These are phyloP conservation scores for Rhodomyrtus psidioides DNA, from an alignment of 441 rosid species.

Conservation along the genomic window DNA sequence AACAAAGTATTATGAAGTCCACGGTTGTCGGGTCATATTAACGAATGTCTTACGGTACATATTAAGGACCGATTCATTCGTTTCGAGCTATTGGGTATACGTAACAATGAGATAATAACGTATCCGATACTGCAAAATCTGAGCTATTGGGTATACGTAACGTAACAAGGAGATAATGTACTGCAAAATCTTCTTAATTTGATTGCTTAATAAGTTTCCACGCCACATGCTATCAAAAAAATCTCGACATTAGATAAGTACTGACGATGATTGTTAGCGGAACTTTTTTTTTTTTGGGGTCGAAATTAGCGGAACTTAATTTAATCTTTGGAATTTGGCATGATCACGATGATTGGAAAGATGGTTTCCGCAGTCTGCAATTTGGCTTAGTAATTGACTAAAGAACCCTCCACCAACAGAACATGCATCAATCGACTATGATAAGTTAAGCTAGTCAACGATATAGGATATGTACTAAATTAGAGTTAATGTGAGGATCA, in stretches of 20 bases:
- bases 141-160: not conserved
- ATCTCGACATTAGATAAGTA: not conserved
- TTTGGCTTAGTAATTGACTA: not conserved
- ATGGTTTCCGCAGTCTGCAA: not conserved
- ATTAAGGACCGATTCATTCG: no score
- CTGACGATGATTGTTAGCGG: no score
- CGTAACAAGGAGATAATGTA: not conserved
- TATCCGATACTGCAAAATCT: not conserved
- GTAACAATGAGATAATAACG: no score
- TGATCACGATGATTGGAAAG: not conserved
- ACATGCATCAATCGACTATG: not conserved
- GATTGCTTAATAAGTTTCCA: not conserved
- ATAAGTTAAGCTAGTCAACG: not conserved
- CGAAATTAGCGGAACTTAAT: no score
- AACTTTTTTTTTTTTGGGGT: no score
- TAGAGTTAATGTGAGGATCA: not conserved
- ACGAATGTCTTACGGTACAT: not conserved
- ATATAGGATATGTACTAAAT: not conserved
- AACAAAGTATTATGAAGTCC: not conserved
- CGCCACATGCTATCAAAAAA: not conserved
- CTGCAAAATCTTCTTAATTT: not conserved
- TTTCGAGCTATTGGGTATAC: not conserved
- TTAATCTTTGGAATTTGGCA: not conserved
- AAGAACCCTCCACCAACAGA: not conserved
- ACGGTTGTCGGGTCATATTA: not conserved